phyloP scores from a whole-genome alignment of 2,329 filamentous ascomycete species.

The Raffaelea ambrosiae region DNA sequence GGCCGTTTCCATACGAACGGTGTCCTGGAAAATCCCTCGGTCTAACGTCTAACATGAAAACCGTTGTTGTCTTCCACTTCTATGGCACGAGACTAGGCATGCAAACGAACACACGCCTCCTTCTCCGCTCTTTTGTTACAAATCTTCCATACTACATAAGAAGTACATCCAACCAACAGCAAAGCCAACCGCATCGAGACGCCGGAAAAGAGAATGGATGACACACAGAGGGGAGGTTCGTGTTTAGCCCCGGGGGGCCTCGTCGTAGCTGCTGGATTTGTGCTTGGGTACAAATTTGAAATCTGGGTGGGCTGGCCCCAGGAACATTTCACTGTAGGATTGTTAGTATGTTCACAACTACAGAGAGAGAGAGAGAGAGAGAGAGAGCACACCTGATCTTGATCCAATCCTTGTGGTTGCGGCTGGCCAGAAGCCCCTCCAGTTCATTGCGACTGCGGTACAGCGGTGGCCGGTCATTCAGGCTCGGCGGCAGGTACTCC shows the following conservation, averaged over 20 bases:
- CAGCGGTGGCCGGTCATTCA: conserved; percentile 82
- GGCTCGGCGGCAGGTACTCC: conserved; percentile 76
- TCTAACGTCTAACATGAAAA: too few species aligned
- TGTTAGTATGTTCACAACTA: neutral
- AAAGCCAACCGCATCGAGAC: too few species aligned
- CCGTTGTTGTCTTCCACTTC: too few species aligned
- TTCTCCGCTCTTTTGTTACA: too few species aligned
- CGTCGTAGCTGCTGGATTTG: conserved; percentile 86
- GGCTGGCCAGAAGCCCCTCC: conserved; percentile 85
- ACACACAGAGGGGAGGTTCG: too few species aligned
- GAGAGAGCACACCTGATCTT: conserved; percentile 67
- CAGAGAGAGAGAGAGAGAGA: neutral
- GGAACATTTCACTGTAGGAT: conserved; percentile 78
- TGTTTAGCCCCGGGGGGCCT: conserved; percentile 34
- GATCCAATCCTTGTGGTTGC: conserved; percentile 95
- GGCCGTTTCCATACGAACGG: too few species aligned
- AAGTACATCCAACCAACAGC: too few species aligned
- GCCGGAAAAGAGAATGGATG: too few species aligned
- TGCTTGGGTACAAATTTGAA: conserved; percentile 98
- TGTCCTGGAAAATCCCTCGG: too few species aligned
- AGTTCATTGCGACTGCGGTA: conserved; percentile 81
- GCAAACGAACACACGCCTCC: too few species aligned
- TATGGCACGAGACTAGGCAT: too few species aligned
- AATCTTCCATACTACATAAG: too few species aligned
- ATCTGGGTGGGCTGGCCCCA: conserved; percentile 79